Evolutionary conservation across 2,329 filamentous ascomycete species (phyloP).

Genomic region (Alternaria sp.): DNA sequence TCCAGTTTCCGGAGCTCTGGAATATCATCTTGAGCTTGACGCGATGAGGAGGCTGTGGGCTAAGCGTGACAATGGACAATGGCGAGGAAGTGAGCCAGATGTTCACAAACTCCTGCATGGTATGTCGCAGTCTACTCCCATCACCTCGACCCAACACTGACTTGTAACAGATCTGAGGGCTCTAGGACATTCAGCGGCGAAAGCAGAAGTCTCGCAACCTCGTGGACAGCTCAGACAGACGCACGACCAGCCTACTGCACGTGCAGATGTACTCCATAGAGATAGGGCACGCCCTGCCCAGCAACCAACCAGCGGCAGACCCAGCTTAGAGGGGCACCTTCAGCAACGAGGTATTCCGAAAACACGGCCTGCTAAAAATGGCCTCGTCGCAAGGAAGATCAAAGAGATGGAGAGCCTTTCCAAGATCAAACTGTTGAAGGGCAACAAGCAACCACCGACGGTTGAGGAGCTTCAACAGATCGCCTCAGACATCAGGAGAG

Average conservation of each 20-base stretch:
- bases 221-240: background rate
- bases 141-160: conserved; percentile 1
- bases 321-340: background rate
- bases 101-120: conserved; percentile 27
- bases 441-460: conserved; percentile 19
- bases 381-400: conserved; percentile 1
- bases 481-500: conserved; percentile 28
- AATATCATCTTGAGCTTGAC: conserved; percentile 33
- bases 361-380: background rate
- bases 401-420: conserved; percentile 4
- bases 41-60: conserved; percentile 30
- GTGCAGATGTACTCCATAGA: background rate
- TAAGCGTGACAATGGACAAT: conserved; percentile 26
- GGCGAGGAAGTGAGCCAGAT: conserved; percentile 34
- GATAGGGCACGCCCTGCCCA: background rate
- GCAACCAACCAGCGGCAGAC: background rate
- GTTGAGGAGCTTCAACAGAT: conserved; percentile 33
- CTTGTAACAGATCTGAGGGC: conserved; percentile 24
- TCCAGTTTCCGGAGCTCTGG: conserved; percentile 28
- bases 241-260: background rate
- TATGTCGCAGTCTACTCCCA: background rate
- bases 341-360: background rate
- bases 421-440: background rate
- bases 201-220: background rate
- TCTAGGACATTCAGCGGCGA: background rate